A percentile compares a stretch with the other conserved stretches of the same genome.
Evolutionary conservation across 164 flowering plant genomes (phyloP).

Genomic region (Nelumbo lutea): DNA sequence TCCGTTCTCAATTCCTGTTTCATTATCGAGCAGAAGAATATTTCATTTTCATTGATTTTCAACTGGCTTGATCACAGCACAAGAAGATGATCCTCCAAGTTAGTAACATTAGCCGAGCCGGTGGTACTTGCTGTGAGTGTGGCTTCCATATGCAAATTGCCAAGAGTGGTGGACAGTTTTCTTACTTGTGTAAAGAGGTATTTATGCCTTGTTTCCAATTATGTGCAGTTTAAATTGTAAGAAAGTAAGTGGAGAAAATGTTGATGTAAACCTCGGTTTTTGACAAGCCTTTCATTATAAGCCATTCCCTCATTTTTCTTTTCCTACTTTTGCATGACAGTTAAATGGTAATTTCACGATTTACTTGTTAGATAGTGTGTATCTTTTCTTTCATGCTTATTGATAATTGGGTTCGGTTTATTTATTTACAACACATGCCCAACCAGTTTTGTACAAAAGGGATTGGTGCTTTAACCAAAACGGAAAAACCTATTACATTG

Average conservation of each 20-base stretch:
- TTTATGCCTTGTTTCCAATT: background rate
- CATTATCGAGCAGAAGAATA: background rate
- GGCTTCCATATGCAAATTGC: background rate
- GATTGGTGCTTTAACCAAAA: no score
- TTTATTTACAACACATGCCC: no score
- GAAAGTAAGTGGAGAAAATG: background rate
- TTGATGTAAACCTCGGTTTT: constrained; percentile 1
- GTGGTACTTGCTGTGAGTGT: background rate
- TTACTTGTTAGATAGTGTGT: background rate
- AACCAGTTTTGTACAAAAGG: no score
- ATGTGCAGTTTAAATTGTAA: background rate
- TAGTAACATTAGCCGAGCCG: background rate
- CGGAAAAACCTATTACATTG: no score
- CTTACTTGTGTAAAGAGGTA: constrained; percentile 10
- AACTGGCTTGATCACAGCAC: constrained; percentile 32
- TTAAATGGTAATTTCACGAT: background rate
- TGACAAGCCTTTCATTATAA: background rate
- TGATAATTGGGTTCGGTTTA: no score
- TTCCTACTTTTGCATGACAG: background rate
- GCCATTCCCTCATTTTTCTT: no score
- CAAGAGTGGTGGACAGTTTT: background rate
- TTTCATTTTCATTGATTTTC: background rate
- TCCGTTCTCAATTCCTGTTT: background rate
- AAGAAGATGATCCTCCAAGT: constrained; percentile 43
- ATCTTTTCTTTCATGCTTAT: no score